Evolutionary conservation across 352 stramenopile species (phyloP).

Genomic region (Pythium vanterpoolii): DNA sequence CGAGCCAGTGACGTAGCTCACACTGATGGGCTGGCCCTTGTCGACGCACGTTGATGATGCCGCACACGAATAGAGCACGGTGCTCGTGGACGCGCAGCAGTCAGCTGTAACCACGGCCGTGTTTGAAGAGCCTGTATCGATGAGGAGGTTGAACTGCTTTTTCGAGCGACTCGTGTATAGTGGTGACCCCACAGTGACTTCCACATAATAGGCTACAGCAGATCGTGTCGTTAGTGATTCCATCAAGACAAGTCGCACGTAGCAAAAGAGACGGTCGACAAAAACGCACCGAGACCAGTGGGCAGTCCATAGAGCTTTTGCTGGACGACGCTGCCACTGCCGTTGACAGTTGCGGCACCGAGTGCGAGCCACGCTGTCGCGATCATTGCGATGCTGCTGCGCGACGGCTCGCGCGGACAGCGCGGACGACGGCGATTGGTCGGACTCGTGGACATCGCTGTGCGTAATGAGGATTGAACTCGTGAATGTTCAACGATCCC

Average conservation of each 20-base stretch:
- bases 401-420: background rate
- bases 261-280: background rate
- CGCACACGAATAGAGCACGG: conserved; percentile 63
- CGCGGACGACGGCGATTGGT: background rate
- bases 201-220: conserved; percentile 25
- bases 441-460: background rate
- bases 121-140: conserved; percentile 82
- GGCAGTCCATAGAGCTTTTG: conserved; percentile 72
- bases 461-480: too few species aligned
- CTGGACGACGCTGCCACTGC: conserved; percentile 36
- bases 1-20: conserved; percentile 73
- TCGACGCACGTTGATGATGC: conserved; percentile 56
- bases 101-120: conserved; percentile 72
- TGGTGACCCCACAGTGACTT: conserved; percentile 21
- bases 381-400: background rate
- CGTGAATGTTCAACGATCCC: too few species aligned
- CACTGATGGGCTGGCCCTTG: conserved; percentile 36
- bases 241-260: background rate
- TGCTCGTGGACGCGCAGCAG: conserved; percentile 64
- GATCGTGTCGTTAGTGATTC: background rate
- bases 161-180: conserved; percentile 22
- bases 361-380: background rate
- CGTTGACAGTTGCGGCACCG: background rate
- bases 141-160: conserved; percentile 54
- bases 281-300: conserved; percentile 46